Conservation (phyloP, 257 asterid genomes). For the Plantago elongata region DNA sequence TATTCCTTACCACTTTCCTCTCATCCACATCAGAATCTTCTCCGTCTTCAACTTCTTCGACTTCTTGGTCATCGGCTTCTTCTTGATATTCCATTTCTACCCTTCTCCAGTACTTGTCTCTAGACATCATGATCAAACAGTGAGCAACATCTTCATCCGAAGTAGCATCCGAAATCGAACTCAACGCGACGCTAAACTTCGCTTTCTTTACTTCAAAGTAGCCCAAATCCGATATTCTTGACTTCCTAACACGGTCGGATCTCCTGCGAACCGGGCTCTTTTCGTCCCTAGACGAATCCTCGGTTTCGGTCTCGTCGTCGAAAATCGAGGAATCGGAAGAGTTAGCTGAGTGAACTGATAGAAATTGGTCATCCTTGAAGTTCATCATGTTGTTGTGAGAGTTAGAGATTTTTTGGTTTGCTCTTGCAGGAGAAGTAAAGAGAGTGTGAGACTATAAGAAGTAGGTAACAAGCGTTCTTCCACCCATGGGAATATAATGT, state of each 20-base stretch:
- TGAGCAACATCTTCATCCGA: conserved; percentile 80
- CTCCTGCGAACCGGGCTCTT: conserved; percentile 34
- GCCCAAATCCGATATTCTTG: conserved; percentile 18
- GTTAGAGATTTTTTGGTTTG: conserved; percentile 16
- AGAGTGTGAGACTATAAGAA: conserved; percentile 59
- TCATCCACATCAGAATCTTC: conserved; percentile 23
- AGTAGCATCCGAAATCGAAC: conserved; percentile 64
- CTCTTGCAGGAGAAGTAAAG: conserved; percentile 30
- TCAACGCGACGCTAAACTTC: conserved; percentile 26
- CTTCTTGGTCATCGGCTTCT: neutral
- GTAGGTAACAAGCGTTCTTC: conserved; percentile 86
- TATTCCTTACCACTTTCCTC: conserved; percentile 27
- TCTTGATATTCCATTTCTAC: conserved; percentile 11
- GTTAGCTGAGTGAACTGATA: conserved; percentile 16
- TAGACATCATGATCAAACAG: conserved; percentile 76
- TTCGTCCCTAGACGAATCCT: conserved; percentile 18
- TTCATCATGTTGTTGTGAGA: conserved; percentile 37
- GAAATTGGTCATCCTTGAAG: conserved; percentile 29
- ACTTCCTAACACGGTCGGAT: conserved; percentile 44
- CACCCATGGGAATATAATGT: conserved; percentile 35
- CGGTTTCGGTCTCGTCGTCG: conserved; percentile 15
- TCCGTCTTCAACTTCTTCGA: conserved; percentile 14
- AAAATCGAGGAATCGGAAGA: conserved; percentile 22
- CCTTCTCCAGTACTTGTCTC: conserved; percentile 51
- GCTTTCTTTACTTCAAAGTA: conserved; percentile 17